Base-by-base conservation (phyloP, 1,284 basidiomycete genomes). In the Leccinum griseonigrum region DNA sequence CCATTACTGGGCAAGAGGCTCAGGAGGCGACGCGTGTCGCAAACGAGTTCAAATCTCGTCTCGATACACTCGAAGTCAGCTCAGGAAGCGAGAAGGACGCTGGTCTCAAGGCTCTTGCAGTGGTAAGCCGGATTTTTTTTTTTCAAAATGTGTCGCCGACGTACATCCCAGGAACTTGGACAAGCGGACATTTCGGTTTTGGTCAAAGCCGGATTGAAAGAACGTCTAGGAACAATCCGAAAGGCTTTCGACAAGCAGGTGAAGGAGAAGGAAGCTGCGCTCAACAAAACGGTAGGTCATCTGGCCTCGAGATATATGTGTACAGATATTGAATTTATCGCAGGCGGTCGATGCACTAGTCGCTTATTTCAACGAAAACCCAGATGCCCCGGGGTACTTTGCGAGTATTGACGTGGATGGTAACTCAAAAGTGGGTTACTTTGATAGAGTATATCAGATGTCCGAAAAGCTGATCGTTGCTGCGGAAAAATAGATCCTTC, bases 1-100 rank as follows among this genome's bases (percentile, higher is more conserved):
- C 95, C 18, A 90, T 99, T 43, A 98, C 97, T 1, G 97, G 97
- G 16, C 87, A 95, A 68, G 95, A 98, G 74, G 97, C 97, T 0
- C 84, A 88, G 28, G 88, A 90, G 40, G 95, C 92, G 4, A 88
- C 85, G 7, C 86, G 90, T 34, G 75, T 84, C 51, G 94, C 93
- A 1, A 82, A 86, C 64, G 82, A 83, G 22, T 83, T 95, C 51
- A 82, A 84, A 62, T 77, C 81, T 4, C 84, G 83, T 63, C 83
- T 98, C 52, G 85, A 86, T 60, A 79, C 80, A 59, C 83, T 94
- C 55, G 87, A 92, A 57, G 71, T 73, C 18, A 75, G 91, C 62
- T 73, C 79, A n/a, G 92, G 90, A 58, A 92, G 88, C 72, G 88
- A 90, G 64, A 95, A 95, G 76, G 97, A 99, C 69, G 78, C 85